Percentiles rank a stretch among this genome's conserved stretches.
Conservation (phyloP, 257 asterid species). For the Solanum pinnatisectum region DNA sequence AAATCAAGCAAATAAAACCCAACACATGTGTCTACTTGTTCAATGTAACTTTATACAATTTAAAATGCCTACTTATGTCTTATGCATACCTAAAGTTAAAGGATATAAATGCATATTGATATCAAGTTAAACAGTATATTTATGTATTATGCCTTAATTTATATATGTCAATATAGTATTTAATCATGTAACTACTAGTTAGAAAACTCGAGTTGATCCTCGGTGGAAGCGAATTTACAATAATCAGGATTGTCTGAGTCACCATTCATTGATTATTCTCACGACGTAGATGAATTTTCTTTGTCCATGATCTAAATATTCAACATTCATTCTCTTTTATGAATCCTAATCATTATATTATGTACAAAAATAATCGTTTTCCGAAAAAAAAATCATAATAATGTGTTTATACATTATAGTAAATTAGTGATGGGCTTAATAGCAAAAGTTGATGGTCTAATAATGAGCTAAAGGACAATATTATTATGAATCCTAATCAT, state of each 20-base stretch:
- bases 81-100: too few species aligned
- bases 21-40: too few species aligned
- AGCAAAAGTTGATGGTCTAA: neutral
- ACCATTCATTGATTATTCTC: neutral
- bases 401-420: neutral
- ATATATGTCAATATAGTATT: neutral
- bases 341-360: neutral
- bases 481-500: neutral
- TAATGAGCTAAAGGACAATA: neutral
- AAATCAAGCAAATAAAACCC: too few species aligned
- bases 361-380: neutral
- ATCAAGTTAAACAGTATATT: too few species aligned
- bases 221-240: neutral
- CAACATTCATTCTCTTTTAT: neutral
- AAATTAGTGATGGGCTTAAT: neutral
- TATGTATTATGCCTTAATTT: too few species aligned
- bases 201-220: neutral
- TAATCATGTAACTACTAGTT: neutral
- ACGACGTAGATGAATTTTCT: too few species aligned
- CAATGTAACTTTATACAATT: too few species aligned
- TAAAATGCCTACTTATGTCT: too few species aligned
- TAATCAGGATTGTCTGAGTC: neutral
- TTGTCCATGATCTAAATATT: too few species aligned
- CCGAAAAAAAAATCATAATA: neutral
- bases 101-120: too few species aligned